Evolutionary conservation across 345 rosid genomes (phyloP).

Genomic region (Eucalyptus sp.): DNA sequence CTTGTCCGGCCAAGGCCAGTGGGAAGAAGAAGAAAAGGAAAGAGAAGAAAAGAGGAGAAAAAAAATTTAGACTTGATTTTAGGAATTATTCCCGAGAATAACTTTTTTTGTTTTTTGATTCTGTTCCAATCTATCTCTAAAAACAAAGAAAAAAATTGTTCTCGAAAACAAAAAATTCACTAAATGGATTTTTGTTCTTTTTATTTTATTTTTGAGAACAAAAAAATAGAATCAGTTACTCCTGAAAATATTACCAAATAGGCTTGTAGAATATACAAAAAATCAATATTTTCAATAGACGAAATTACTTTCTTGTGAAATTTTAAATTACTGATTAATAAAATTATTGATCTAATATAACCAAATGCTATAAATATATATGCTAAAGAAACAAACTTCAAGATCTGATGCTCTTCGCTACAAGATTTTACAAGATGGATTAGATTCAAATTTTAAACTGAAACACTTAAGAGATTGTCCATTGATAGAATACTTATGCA

Average conservation of each 20-base stretch:
- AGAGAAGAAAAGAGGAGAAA: no score
- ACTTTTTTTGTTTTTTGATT: accelerated
- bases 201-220: no score
- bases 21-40: no score
- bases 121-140: no score
- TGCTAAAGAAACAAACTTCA: not conserved
- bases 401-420: not conserved
- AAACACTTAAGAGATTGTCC: not conserved
- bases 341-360: not conserved
- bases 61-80: no score
- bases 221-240: no score
- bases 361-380: not conserved
- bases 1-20: accelerated
- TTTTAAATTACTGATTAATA: not conserved
- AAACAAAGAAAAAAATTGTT: no score
- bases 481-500: not conserved
- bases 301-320: not conserved
- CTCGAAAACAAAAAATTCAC: no score
- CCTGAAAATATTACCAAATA: no score
- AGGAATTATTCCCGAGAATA: accelerated
- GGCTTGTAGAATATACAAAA: not conserved
- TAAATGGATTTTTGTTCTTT: no score
- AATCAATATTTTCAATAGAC: not conserved
- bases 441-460: not conserved
- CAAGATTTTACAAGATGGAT: not conserved